phyloP scores from a whole-genome alignment of 768 basidiomycete species.

The Lactifluus volemus region DNA sequence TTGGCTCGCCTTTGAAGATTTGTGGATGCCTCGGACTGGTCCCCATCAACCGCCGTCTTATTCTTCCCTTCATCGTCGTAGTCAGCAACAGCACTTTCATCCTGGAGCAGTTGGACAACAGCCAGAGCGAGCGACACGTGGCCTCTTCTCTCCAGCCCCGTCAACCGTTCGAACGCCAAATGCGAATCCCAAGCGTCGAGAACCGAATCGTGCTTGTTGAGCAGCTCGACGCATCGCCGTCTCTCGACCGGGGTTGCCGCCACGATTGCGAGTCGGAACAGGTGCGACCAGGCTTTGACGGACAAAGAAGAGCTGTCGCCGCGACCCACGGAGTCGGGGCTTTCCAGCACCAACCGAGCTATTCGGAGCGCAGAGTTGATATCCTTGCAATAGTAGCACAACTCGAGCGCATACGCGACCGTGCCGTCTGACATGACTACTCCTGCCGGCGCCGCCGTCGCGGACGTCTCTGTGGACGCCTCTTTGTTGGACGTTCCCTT shows the following conservation, averaged over 20 bases:
- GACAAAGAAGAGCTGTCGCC: background rate
- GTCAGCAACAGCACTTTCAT: background rate
- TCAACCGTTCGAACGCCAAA: background rate
- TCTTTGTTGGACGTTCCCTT: background rate
- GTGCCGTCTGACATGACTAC: background rate
- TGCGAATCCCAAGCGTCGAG: background rate
- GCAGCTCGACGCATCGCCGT: slow-evolving; percentile 8
- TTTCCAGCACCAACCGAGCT: background rate
- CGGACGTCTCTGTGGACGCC: background rate
- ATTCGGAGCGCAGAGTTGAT: background rate
- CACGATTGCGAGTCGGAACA: slow-evolving; percentile 10
- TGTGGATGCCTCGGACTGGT: background rate
- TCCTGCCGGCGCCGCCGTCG: no score
- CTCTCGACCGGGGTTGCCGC: background rate
- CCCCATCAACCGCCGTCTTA: background rate
- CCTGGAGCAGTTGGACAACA: background rate
- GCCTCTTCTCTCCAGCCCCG: slow-evolving; percentile 6
- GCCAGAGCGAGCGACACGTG: slow-evolving; percentile 1
- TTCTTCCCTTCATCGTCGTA: background rate
- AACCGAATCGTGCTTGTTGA: background rate
- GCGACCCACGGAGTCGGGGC: background rate
- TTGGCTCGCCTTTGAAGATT: slow-evolving; percentile 2
- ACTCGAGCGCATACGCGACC: background rate
- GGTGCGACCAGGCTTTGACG: background rate
- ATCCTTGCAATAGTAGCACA: slow-evolving; percentile 9